Evolutionary conservation across 2,329 filamentous ascomycete genomes (phyloP).

Genomic region (Elsinoe ampelina): DNA sequence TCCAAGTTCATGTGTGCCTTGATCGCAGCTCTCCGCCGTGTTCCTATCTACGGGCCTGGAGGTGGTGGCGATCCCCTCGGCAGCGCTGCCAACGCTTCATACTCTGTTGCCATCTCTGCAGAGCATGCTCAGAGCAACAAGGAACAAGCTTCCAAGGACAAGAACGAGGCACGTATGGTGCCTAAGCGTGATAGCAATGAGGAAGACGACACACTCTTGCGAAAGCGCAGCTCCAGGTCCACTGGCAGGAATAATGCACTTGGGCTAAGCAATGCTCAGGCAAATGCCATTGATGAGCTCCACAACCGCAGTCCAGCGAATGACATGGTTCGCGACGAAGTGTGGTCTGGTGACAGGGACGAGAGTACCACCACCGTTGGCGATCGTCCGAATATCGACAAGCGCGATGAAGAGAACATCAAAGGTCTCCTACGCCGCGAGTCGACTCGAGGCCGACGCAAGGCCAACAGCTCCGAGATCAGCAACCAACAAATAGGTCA

Average conservation of each 20-base stretch:
- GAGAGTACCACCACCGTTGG: constrained; percentile 28
- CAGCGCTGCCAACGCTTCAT: constrained; percentile 61
- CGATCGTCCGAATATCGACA: constrained; percentile 34
- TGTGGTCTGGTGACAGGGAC: constrained; percentile 34
- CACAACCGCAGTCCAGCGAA: constrained; percentile 34
- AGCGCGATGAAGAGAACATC: constrained; percentile 38
- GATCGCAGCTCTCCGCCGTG: constrained; percentile 70
- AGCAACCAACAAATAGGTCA: constrained; percentile 14
- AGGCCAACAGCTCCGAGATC: constrained; percentile 21
- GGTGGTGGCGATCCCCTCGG: constrained; percentile 57
- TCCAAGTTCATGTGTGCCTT: constrained; percentile 97
- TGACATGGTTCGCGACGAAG: constrained; percentile 37
- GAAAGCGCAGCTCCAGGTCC: constrained; percentile 5
- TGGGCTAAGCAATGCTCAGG: constrained; percentile 25
- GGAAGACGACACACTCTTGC: constrained; percentile 15
- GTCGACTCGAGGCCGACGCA: constrained; percentile 36
- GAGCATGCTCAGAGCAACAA: constrained; percentile 52
- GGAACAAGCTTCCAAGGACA: constrained; percentile 47
- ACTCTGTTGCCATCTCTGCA: constrained; percentile 68
- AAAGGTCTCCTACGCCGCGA: constrained; percentile 36
- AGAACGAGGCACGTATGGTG: constrained; percentile 49
- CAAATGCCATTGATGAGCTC: constrained; percentile 35
- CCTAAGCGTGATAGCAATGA: constrained; percentile 34
- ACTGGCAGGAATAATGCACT: constrained; percentile 26
- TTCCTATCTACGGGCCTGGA: constrained; percentile 76